Evolutionary conservation across 2,329 filamentous ascomycete species (phyloP), one percentile per base, ranked within the genome.

Genomic region (Talaromyces funiculosus): DNA sequence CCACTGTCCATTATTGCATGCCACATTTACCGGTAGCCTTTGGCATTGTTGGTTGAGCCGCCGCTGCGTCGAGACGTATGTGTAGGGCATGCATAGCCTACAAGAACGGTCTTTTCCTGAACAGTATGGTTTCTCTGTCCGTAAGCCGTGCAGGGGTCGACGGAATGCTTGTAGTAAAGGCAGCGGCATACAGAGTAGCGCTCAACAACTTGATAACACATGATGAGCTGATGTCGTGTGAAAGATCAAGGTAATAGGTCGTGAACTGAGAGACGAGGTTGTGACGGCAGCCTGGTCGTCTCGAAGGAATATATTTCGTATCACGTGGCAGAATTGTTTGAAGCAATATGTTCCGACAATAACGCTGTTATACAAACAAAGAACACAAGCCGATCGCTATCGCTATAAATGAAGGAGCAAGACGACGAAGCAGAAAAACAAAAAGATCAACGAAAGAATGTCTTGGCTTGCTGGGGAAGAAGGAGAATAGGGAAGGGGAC

Each of bases 191-290:
- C 90, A 59, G 91, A 87, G 80, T 92, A 96, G 62, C 90, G 83
- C 75, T 96, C 92, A 68, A 93, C 81, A 64, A 96, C 78, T 77
- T 92, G 90, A 71, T 90, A 92, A 72, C 92, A 96, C 92, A 96
- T 96, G 63, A 66, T 81, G 73, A 31, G 22, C 22, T 14, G 31
- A 9, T 58, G 22, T 33, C n/a, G 6, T 22, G 4, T n/a, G 33
- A 37, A n/a, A 26, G 5, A 54, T 14, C 8, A 35, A 37, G 49
- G 31, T 53, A 31, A n/a, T 49, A 40, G 22, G 22, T 20, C 9
- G 31, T 12, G 54, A 47, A 8, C 14, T 20, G 49, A 38, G 12
- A 5, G 33, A 49, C n/a, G n/a, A 53, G 9, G 12, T 38, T 37
- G 37, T 26, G 9, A 33, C n/a, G 14, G 22, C 22, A 26, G 22